Evolutionary conservation across 2,329 filamentous ascomycete species (phyloP).

Genomic region (Pseudofabraea citricarpa): DNA sequence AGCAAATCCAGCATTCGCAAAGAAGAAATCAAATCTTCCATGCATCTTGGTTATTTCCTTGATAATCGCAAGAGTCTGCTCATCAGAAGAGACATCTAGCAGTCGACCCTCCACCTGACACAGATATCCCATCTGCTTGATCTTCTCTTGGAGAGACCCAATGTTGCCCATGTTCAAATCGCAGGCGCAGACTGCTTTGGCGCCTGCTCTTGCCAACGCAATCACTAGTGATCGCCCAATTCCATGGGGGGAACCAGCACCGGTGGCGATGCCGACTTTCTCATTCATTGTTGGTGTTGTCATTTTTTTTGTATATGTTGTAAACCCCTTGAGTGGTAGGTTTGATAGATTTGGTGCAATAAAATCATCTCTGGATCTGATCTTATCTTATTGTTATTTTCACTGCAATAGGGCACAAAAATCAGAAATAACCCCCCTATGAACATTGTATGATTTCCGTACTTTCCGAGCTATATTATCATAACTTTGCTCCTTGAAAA

Average conservation of each 20-base stretch:
- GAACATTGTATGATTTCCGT: too few species aligned
- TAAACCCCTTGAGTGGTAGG: too few species aligned
- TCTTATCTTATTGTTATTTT: too few species aligned
- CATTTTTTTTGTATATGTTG: too few species aligned
- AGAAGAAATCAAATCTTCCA: constrained; percentile 17
- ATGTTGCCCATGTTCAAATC: constrained; percentile 12
- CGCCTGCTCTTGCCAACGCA: constrained; percentile 13
- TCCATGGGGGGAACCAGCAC: constrained; percentile 23
- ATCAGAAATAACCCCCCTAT: too few species aligned
- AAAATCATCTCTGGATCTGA: too few species aligned
- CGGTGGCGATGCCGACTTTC: constrained; percentile 23
- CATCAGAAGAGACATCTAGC: constrained; percentile 6
- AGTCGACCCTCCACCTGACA: constrained; percentile 1
- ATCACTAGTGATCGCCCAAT: constrained; percentile 22
- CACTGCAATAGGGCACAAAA: too few species aligned
- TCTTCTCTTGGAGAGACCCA: not conserved
- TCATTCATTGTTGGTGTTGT: too few species aligned
- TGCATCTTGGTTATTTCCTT: not conserved
- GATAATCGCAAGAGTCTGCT: constrained; percentile 3
- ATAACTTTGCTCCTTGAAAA: too few species aligned
- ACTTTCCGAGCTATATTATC: too few species aligned
- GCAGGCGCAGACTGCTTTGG: constrained; percentile 13
- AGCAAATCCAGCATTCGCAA: constrained; percentile 16
- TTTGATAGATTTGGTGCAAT: too few species aligned
- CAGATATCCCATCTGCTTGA: not conserved